Evolutionary conservation across 148 eudicot genomes (phyloP).

Genomic region (Vaccinium myrtillus): DNA sequence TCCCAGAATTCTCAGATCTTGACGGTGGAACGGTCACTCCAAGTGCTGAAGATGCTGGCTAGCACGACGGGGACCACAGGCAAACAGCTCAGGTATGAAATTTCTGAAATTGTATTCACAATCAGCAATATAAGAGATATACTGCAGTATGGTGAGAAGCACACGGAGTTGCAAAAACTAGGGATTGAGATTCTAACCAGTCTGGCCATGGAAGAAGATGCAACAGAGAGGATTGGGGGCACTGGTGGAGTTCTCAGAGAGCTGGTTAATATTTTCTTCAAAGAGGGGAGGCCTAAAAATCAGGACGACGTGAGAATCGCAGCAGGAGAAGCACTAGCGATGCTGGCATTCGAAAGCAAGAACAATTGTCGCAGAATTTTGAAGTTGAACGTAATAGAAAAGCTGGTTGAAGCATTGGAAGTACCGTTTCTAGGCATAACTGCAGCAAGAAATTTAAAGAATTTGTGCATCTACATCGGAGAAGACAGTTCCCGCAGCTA

Average conservation of each 20-base stretch:
- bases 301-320: conserved; percentile 48
- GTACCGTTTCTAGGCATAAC: conserved; percentile 39
- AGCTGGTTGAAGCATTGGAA: conserved; percentile 50
- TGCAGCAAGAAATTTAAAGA: conserved; percentile 68
- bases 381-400: conserved; percentile 34
- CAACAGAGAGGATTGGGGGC: conserved; percentile 53
- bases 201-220: conserved; percentile 59
- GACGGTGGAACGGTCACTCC: conserved; percentile 60
- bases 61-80: conserved; percentile 60
- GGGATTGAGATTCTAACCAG: conserved; percentile 70
- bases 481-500: conserved; percentile 46
- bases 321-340: conserved; percentile 74
- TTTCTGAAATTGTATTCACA: conserved; percentile 10
- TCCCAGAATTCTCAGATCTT: conserved; percentile 68
- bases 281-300: conserved; percentile 25
- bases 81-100: neutral
- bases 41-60: conserved; percentile 71
- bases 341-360: conserved; percentile 66
- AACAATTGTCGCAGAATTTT: conserved; percentile 46
- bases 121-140: conserved; percentile 71
- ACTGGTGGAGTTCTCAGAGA: conserved; percentile 82
- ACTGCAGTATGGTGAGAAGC: conserved; percentile 56
- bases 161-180: conserved; percentile 55
- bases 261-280: conserved; percentile 62
- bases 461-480: conserved; percentile 63